Evolutionary conservation across 176 grass and related monocot species (phyloP).

Genomic region (Tillandsia leiboldiana): DNA sequence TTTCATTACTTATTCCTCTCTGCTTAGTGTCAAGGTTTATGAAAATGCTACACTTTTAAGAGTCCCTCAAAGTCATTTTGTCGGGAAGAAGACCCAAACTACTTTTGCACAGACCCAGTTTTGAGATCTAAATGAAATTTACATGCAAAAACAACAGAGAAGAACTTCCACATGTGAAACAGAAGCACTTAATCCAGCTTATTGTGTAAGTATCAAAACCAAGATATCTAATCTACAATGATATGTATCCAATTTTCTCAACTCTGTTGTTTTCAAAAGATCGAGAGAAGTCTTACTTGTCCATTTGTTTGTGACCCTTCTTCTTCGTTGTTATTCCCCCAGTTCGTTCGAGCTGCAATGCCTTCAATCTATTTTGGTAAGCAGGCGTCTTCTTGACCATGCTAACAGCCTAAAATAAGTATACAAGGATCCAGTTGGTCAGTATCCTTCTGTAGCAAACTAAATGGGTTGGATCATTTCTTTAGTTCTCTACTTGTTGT

Average conservation of each 20-base stretch:
- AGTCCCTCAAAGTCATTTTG: too few species aligned
- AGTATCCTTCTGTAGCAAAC: neutral
- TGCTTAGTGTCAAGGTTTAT: too few species aligned
- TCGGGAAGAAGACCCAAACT: too few species aligned
- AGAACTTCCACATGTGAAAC: neutral
- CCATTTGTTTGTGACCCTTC: conserved; percentile 69
- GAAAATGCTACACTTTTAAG: too few species aligned
- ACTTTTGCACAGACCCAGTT: too few species aligned
- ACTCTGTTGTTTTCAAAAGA: neutral
- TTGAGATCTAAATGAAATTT: too few species aligned
- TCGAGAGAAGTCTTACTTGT: conserved; percentile 52
- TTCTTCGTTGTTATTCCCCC: conserved; percentile 81
- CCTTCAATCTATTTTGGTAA: conserved; percentile 95
- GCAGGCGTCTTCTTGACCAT: conserved; percentile 94
- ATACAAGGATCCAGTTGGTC: conserved; percentile 7
- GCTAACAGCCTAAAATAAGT: conserved; percentile 55
- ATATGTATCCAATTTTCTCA: neutral
- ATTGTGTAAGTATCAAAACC: neutral
- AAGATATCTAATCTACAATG: neutral
- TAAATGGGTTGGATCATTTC: neutral
- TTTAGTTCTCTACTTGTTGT: too few species aligned
- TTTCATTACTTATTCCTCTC: too few species aligned
- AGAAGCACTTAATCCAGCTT: neutral
- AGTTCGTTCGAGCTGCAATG: conserved; percentile 77
- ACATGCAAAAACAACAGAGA: neutral